Evolutionary conservation across 768 basidiomycete species (phyloP).

Genomic region (Scleroderma citrinum): DNA sequence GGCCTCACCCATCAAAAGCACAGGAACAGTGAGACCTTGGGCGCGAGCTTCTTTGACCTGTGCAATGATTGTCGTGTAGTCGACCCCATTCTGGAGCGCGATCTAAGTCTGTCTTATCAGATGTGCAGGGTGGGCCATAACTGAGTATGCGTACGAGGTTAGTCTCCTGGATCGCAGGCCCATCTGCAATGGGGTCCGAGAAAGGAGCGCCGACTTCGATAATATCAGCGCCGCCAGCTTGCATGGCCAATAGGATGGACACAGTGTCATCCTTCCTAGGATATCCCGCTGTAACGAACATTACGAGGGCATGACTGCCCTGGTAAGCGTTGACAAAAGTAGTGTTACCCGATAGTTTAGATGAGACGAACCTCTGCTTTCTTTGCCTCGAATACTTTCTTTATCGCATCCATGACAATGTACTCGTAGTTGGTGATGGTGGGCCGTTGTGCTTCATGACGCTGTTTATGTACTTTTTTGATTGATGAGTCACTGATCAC

Average conservation of each 20-base stretch:
- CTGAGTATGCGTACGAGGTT: constrained; percentile 59
- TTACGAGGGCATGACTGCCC: constrained; percentile 60
- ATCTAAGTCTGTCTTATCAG: constrained; percentile 42
- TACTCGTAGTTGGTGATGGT: neutral
- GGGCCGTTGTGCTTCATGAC: neutral
- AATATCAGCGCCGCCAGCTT: constrained; percentile 85
- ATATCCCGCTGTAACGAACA: constrained; percentile 92
- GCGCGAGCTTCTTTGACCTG: constrained; percentile 74
- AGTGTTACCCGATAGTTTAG: neutral
- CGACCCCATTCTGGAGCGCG: constrained; percentile 72
- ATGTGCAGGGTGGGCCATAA: neutral
- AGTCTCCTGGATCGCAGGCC: constrained; percentile 83
- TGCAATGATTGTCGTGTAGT: constrained; percentile 64
- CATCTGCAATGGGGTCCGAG: constrained; percentile 93
- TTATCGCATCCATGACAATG: constrained; percentile 9
- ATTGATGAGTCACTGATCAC: neutral
- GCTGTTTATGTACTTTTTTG: neutral
- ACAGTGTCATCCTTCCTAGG: constrained; percentile 75
- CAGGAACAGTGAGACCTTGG: constrained; percentile 74
- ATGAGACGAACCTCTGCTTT: constrained; percentile 8
- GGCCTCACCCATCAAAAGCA: constrained; percentile 84
- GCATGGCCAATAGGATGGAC: constrained; percentile 80
- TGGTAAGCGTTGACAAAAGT: constrained; percentile 16
- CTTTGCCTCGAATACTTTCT: constrained; percentile 9
- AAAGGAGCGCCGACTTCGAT: constrained; percentile 94